Percentiles rank a stretch among this genome's conserved stretches.
Evolutionary conservation across 257 asterid genomes (phyloP).

Genomic region (Primulina tabacum): DNA sequence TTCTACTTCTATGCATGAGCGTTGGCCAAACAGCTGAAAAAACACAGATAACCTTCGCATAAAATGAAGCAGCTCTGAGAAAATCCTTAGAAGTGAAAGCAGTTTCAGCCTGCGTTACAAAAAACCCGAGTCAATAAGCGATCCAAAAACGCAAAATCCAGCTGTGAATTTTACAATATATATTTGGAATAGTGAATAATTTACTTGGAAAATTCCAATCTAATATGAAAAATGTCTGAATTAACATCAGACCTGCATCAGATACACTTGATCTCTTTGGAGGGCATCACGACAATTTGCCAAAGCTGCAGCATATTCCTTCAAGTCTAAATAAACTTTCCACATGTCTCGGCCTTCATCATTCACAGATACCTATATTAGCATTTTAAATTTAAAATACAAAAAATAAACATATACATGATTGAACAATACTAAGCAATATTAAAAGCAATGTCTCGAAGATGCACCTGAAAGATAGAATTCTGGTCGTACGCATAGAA

Average conservation of each 20-base stretch:
- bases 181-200: slow-evolving; percentile 1
- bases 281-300: slow-evolving; percentile 85
- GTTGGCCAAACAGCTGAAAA: slow-evolving; percentile 11
- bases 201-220: slow-evolving; percentile 14
- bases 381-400: slow-evolving; percentile 23
- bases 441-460: slow-evolving; percentile 21
- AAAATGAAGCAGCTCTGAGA: slow-evolving; percentile 91
- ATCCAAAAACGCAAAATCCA: slow-evolving; percentile 16
- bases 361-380: slow-evolving; percentile 77
- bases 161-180: slow-evolving; percentile 2
- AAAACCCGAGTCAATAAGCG: slow-evolving; percentile 22
- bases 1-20: not conserved
- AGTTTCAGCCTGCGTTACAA: slow-evolving; percentile 80
- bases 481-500: slow-evolving; percentile 92
- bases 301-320: slow-evolving; percentile 89
- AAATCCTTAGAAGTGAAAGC: slow-evolving; percentile 88
- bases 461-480: slow-evolving; percentile 83
- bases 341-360: slow-evolving; percentile 99
- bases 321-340: slow-evolving; percentile 90
- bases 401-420: not conserved
- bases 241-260: slow-evolving; percentile 69
- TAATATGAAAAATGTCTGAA: slow-evolving; percentile 18
- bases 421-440: slow-evolving; percentile 22
- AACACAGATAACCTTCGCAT: slow-evolving; percentile 66
- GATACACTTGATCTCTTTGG: slow-evolving; percentile 95